Conservation (phyloP, 495 filamentous ascomycete species). For the Physcia stellaris region DNA sequence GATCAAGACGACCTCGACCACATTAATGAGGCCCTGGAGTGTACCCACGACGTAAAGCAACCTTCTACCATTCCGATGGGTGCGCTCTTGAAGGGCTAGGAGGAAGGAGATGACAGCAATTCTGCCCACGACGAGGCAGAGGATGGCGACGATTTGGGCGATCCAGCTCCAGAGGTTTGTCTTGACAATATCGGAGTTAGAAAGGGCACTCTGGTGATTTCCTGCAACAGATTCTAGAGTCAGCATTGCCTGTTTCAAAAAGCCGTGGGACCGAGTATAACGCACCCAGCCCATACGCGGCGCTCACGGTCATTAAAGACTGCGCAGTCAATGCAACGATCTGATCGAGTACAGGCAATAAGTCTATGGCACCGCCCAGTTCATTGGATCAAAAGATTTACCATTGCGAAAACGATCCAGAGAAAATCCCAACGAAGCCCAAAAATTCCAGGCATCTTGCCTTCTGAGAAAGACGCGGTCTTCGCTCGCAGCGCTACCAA, state of each 20-base stretch:
- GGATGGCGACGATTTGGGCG: slow-evolving; percentile 19
- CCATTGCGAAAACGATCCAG: no score
- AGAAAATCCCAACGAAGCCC: no score
- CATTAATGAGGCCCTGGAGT: slow-evolving; percentile 16
- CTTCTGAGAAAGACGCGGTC: no score
- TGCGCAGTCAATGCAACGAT: slow-evolving; percentile 13
- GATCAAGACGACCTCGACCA: slow-evolving; percentile 15
- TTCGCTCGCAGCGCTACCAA: slow-evolving; percentile 18
- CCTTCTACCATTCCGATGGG: slow-evolving; percentile 10
- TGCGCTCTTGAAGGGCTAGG: slow-evolving; percentile 18
- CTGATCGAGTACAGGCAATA: no score
- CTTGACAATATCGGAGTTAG: slow-evolving; percentile 3
- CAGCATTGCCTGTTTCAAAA: no score
- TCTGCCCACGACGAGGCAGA: slow-evolving; percentile 16
- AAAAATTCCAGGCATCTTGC: no score
- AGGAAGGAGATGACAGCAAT: slow-evolving; percentile 23
- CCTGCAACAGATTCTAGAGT: no score
- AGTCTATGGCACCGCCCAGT: no score
- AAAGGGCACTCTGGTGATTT: slow-evolving; percentile 16
- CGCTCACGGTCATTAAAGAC: slow-evolving; percentile 15
- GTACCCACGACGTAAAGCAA: slow-evolving; percentile 19
- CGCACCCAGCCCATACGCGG: slow-evolving; percentile 17
- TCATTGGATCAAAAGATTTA: no score
- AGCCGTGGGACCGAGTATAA: no score
- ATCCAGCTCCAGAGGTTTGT: slow-evolving; percentile 23